Conservation (phyloP, 345 rosid genomes). For the Salix arbutifolia region DNA sequence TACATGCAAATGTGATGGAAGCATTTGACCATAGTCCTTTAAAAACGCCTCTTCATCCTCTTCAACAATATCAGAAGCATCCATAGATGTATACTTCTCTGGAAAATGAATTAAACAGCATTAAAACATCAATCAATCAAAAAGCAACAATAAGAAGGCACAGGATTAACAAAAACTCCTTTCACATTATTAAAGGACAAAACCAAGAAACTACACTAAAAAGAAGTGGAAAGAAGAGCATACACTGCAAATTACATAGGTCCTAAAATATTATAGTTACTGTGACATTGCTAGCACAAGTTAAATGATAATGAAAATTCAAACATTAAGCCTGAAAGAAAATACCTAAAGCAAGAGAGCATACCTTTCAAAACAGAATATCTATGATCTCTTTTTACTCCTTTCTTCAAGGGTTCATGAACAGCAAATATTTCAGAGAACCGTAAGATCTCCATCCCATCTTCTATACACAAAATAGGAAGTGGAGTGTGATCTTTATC, state of each 20-base stretch:
- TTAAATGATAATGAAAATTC: not conserved
- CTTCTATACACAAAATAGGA: constrained; percentile 80
- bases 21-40: constrained; percentile 45
- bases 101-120: constrained; percentile 23
- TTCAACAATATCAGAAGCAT: constrained; percentile 66
- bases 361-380: constrained; percentile 59
- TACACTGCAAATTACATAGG: not conserved
- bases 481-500: constrained; percentile 54
- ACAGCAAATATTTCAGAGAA: constrained; percentile 97
- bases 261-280: not conserved
- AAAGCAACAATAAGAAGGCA: not conserved
- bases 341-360: constrained; percentile 14
- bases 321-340: not conserved
- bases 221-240: not conserved
- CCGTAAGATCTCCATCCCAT: constrained; percentile 73
- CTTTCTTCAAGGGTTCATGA: constrained; percentile 67
- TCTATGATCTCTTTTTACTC: constrained; percentile 56
- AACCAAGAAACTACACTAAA: not conserved
- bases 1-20: constrained; percentile 30
- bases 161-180: not conserved
- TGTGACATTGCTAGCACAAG: not conserved
- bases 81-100: constrained; percentile 59
- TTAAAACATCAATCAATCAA: not conserved
- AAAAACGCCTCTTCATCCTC: constrained; percentile 83
- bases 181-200: not conserved